Evolutionary conservation across 352 stramenopile species (phyloP).

Genomic region (Phytophthora kernoviae): DNA sequence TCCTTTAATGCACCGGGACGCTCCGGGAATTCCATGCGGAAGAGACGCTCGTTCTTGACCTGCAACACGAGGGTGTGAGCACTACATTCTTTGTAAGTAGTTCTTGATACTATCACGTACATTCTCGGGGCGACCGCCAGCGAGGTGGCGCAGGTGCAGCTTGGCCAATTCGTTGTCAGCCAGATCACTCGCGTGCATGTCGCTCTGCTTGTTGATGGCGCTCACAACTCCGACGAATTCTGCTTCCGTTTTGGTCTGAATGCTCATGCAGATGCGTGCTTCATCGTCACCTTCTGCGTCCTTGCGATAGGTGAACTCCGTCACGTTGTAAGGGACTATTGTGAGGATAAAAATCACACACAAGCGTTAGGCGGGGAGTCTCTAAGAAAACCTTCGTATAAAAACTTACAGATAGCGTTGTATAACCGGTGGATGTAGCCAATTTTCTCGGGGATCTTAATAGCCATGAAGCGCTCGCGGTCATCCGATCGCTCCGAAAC

Average conservation of each 20-base stretch:
- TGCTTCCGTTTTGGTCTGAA: conserved; percentile 87
- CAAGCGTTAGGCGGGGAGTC: not conserved
- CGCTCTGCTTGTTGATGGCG: conserved; percentile 66
- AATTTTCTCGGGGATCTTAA: conserved; percentile 96
- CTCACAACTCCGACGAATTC: conserved; percentile 69
- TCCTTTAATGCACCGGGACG: conserved; percentile 90
- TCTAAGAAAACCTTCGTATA: not conserved
- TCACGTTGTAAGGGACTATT: conserved; percentile 86
- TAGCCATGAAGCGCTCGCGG: conserved; percentile 94
- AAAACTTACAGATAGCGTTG: conserved; percentile 71
- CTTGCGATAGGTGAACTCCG: conserved; percentile 98
- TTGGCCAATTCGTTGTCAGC: conserved; percentile 97
- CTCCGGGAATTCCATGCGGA: conserved; percentile 97
- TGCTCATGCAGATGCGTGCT: conserved; percentile 96
- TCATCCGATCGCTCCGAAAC: conserved; percentile 90
- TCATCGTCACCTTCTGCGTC: conserved; percentile 66
- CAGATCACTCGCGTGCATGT: conserved; percentile 95
- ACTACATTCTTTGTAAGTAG: not conserved
- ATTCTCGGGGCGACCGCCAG: conserved; percentile 87
- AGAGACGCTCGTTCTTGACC: conserved; percentile 93
- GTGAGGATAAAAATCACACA: not conserved
- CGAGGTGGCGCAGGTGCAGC: conserved; percentile 94
- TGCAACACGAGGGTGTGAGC: conserved; percentile 13
- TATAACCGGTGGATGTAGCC: conserved; percentile 91
- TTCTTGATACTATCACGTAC: conserved; percentile 28